These are phyloP conservation scores for Avena sativa DNA, from an alignment of 176 grass and related monocot genomes.

Conservation along the genomic window DNA sequence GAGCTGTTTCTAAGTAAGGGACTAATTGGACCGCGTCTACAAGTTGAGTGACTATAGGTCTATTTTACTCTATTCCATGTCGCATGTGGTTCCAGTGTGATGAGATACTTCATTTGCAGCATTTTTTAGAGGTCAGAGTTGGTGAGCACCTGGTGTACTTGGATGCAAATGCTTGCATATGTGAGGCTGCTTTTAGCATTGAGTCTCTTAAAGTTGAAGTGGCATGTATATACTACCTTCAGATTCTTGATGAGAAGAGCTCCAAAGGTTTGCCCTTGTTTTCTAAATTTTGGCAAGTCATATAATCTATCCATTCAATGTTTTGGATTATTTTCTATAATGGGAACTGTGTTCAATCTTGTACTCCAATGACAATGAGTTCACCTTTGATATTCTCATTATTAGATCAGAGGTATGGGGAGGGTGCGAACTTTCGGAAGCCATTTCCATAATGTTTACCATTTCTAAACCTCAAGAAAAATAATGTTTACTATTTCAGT, in stretches of 20 bases:
- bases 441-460: background rate
- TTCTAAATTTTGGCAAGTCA: slow-evolving; percentile 9
- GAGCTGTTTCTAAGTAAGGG: background rate
- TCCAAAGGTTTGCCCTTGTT: slow-evolving; percentile 63
- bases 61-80: background rate
- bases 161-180: slow-evolving; percentile 56
- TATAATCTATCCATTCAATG: slow-evolving; percentile 11
- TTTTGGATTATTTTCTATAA: background rate
- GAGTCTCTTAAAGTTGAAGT: slow-evolving; percentile 86
- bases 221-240: slow-evolving; percentile 85
- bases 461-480: no score
- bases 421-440: slow-evolving; percentile 9
- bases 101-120: slow-evolving; percentile 49
- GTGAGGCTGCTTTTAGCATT: slow-evolving; percentile 54
- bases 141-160: slow-evolving; percentile 71
- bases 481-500: background rate
- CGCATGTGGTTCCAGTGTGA: slow-evolving; percentile 36
- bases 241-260: slow-evolving; percentile 73
- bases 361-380: background rate
- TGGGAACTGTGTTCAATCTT: slow-evolving; percentile 4
- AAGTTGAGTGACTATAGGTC: background rate
- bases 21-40: background rate
- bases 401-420: background rate
- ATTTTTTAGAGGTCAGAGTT: slow-evolving; percentile 72
- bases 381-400: slow-evolving; percentile 1